Conservation (phyloP, 345 rosid genomes). For the Lumnitzera racemosa region DNA sequence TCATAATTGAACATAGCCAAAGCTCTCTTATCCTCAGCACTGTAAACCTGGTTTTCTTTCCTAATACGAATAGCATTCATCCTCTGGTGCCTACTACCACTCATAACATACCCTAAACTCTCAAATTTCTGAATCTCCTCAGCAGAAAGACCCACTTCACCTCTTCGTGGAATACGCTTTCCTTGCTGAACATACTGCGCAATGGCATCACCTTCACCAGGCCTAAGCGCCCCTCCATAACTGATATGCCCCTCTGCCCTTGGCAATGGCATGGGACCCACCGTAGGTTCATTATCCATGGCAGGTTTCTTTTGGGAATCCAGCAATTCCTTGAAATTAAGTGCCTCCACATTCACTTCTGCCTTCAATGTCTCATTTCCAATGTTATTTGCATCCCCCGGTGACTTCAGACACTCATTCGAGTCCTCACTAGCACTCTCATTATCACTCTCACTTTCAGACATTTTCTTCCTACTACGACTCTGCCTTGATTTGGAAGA, state of each 20-base stretch:
- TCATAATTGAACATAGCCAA: constrained; percentile 97
- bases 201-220: constrained; percentile 99
- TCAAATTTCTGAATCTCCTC: constrained; percentile 94
- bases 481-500: constrained; percentile 24
- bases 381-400: constrained; percentile 22
- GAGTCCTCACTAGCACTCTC: constrained; percentile 20
- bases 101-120: constrained; percentile 94
- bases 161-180: constrained; percentile 98
- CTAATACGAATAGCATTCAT: constrained; percentile 99
- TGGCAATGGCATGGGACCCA: constrained; percentile 92
- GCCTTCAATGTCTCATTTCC: constrained; percentile 37
- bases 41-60: constrained; percentile 97
- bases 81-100: constrained; percentile 97
- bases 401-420: constrained; percentile 29
- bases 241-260: constrained; percentile 94
- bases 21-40: constrained; percentile 97
- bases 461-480: constrained; percentile 22
- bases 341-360: constrained; percentile 61
- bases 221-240: constrained; percentile 96
- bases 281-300: constrained; percentile 53
- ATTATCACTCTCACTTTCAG: constrained; percentile 31
- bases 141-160: constrained; percentile 98
- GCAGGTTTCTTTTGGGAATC: constrained; percentile 77
- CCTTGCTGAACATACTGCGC: constrained; percentile 99
- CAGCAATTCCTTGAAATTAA: constrained; percentile 62